Percentiles rank a stretch among this genome's conserved stretches.
Conservation (phyloP, 352 stramenopile species). For the Aphanomyces invadans region DNA sequence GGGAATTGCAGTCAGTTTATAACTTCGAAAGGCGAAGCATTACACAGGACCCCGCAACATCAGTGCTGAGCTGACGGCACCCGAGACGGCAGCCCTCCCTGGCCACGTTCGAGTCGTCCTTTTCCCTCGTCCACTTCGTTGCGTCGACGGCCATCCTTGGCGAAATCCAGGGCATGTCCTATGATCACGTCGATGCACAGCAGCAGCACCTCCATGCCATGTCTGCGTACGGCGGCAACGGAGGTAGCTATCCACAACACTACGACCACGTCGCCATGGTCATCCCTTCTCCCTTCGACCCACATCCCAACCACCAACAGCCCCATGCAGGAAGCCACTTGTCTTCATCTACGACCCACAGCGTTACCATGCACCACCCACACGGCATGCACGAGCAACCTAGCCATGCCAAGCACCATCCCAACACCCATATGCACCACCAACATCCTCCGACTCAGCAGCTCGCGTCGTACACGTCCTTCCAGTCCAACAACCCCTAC, state of each 20-base stretch:
- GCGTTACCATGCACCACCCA: background rate
- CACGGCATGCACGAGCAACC: background rate
- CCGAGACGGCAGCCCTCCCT: background rate
- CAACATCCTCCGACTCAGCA: too few relatives aligned
- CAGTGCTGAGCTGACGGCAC: constrained; percentile 1
- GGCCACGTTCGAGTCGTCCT: background rate
- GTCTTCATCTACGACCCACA: background rate
- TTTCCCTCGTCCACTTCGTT: constrained; percentile 3
- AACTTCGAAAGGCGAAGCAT: constrained; percentile 17
- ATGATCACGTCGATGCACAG: background rate
- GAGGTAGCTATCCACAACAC: background rate
- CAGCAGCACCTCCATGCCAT: background rate
- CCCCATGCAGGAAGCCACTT: background rate
- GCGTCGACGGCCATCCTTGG: background rate
- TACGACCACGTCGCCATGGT: background rate
- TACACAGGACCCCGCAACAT: background rate
- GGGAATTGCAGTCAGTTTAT: constrained; percentile 2
- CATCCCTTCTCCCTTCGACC: background rate
- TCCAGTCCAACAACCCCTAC: background rate
- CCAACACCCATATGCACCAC: too few relatives aligned
- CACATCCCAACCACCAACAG: background rate
- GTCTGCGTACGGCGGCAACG: background rate
- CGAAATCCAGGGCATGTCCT: background rate
- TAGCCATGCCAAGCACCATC: too few relatives aligned
- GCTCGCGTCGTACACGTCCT: background rate